Percentiles rank a stretch among this genome's conserved stretches.
phyloP scores from a whole-genome alignment of 345 rosid genomes.

The Capsella bursapastoris region DNA sequence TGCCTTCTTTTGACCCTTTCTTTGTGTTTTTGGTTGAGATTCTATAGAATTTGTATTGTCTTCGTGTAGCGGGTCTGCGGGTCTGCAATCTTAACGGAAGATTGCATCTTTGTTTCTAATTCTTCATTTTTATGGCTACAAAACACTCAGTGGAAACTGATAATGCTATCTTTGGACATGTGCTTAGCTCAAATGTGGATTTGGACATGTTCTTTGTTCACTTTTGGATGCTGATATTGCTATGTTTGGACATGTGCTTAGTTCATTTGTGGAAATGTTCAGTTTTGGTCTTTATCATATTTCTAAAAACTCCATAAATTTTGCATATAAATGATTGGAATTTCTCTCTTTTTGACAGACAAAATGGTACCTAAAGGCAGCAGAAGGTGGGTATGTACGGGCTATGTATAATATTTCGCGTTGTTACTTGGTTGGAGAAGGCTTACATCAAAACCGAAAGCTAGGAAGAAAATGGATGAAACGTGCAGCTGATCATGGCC shows the following conservation, averaged over 20 bases:
- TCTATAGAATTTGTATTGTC: not conserved
- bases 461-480: constrained; percentile 91
- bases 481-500: constrained; percentile 88
- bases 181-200: not conserved
- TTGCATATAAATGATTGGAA: not conserved
- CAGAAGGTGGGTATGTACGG: constrained; percentile 80
- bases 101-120: constrained; percentile 12
- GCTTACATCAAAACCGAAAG: constrained; percentile 58
- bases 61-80: not conserved
- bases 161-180: not conserved
- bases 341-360: constrained; percentile 52
- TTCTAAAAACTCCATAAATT: not conserved
- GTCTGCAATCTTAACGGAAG: not conserved
- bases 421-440: constrained; percentile 82
- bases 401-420: constrained; percentile 90
- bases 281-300: not conserved
- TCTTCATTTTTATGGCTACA: not conserved
- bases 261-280: not conserved
- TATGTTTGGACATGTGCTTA: not conserved
- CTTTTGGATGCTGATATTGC: not conserved
- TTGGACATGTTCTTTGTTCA: not conserved
- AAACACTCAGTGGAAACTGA: not conserved
- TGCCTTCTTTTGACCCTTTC: not conserved
- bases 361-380: constrained; percentile 82
- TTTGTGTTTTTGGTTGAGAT: not conserved